Base-by-base conservation (phyloP, 257 asterid genomes). In the Solanum virginianum region DNA sequence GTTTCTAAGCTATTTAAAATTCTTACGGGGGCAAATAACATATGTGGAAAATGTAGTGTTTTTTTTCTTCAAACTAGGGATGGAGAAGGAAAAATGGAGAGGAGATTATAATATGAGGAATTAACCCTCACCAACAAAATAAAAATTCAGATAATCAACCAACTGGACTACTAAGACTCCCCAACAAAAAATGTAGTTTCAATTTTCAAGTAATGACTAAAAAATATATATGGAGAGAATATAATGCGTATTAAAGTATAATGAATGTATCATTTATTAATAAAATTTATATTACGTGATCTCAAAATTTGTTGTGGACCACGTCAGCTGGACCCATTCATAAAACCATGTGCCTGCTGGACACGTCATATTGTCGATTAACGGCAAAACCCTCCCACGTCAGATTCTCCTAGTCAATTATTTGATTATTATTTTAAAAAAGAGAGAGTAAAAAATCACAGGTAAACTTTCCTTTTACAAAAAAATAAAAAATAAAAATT, bases 331-430 rank as follows among this genome's bases (percentile, higher is more conserved):
- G 85, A 68, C 9, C 18, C 83, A 86, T 36, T 53, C 51, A 85
- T 62, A 79, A 84, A 80, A 55, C 15, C 81, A 84, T 85, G 83
- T 65, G 89, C 87, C 10, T 84, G 85, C 80, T 69, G 1, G 89
- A 88, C 90, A 91, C 91, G 88, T 89, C 95, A 88, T 54, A 85
- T 82, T 75, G 87, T 87, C 89, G 81, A 79, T 41, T 66, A 53
- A 63, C 80, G 65, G 24, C 11, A 10, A 24, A 41, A 84, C 57
- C 68, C 41, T 84, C 90, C 14, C 89, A 90, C 93, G 90, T 90
- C 87, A 88, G 45, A 41, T 39, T 41, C 69, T 54, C 49, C 86
- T 56, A 56, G 24, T 20, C 66, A 59, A 59, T n/a, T 59, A 7
- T 60, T 56, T 7, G 3, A 6, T 2, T 32, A 3, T 32, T 32